Evolutionary conservation across 1,284 basidiomycete species (phyloP), one percentile per base, ranked within the genome.

Genomic region (Mycena citricolor): DNA sequence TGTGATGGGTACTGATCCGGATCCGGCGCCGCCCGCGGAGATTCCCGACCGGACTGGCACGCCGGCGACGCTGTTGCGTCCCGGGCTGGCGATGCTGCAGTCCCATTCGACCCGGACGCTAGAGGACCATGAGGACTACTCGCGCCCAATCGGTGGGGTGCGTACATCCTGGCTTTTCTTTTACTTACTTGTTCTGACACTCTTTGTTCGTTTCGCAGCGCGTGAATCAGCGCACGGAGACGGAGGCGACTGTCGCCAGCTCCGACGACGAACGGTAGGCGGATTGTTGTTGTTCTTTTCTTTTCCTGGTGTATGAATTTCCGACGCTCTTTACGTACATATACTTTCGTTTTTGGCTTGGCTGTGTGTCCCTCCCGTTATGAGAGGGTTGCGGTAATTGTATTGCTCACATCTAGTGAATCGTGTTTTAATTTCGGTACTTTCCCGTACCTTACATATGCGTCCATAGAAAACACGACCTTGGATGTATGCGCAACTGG

Each of bases 41-140:
- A n/a, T n/a, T 10, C 43, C 36, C 4, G 7, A n/a, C 14, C 23
- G 31, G 7, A 14, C 11, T 13, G 2, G 13, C 2, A 32, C 14
- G n/a, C 24, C 38, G 4, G 4, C 20, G 14, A 12, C n/a, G 14
- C 39, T 47, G 4, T 30, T 47, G 7, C 39, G 44, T 17, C 44
- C 44, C 14, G 42, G 39, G 17, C 44, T 47, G 8, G 37, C 44
- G 26, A 39, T 37, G 17, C n/a, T 41, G 32, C 44, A 47, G 39
- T 32, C 19, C 19, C 12, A 40, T 5, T 26, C 31, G 6, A 29
- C 31, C 23, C 42, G 35, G 25, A 32, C 39, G 17, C 21, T 47
- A 8, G 33, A 13, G 14, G 44, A 47, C 23, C 26, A 37, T 13
- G 33, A 47, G 17, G 44, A 47, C 12, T 47, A 47, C 22, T 41